phyloP scores from a whole-genome alignment of 2,329 filamentous ascomycete genomes.

The Phyllosticta citrichinensis region DNA sequence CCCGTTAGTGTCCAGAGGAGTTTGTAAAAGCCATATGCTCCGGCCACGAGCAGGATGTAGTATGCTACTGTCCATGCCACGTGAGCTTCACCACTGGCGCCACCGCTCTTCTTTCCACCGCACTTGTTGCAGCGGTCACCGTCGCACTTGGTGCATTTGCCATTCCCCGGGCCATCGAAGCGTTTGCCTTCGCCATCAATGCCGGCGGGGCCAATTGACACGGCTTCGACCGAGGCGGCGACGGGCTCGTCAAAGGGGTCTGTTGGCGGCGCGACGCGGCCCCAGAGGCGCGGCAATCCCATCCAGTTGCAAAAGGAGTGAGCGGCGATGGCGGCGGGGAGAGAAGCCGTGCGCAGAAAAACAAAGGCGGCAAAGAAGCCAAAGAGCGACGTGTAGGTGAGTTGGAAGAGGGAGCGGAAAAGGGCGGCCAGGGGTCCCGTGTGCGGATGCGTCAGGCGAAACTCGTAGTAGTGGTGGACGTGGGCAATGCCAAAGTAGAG shows the following conservation, averaged over 20 bases:
- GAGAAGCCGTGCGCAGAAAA: constrained; percentile 73
- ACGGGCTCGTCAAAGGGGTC: constrained; percentile 31
- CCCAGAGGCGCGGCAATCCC: constrained; percentile 81
- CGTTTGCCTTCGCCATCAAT: constrained; percentile 17
- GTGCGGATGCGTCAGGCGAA: constrained; percentile 67
- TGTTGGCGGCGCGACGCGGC: constrained; percentile 45
- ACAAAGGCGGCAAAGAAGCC: constrained; percentile 88
- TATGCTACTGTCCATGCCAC: constrained; percentile 65
- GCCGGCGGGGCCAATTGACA: constrained; percentile 28
- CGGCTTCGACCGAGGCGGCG: constrained; percentile 6
- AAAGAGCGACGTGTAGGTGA: constrained; percentile 85
- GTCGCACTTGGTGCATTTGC: constrained; percentile 12
- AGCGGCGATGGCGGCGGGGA: constrained; percentile 63
- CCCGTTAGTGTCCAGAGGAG: constrained; percentile 64
- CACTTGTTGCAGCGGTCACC: constrained; percentile 10
- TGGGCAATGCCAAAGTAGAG: constrained; percentile 90
- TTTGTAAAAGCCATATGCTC: constrained; percentile 61
- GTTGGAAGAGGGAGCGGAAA: constrained; percentile 68
- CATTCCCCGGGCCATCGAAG: constrained; percentile 22
- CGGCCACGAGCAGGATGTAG: constrained; percentile 64
- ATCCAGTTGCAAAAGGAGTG: constrained; percentile 91
- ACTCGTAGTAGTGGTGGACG: constrained; percentile 93
- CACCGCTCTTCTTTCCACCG: constrained; percentile 19
- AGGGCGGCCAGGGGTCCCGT: constrained; percentile 54
- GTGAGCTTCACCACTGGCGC: constrained; percentile 19